Evolutionary conservation across 805 yeast genomes (phyloP), one percentile per base, ranked within the genome.

Genomic region (Crinitomyces ghanaensis): DNA sequence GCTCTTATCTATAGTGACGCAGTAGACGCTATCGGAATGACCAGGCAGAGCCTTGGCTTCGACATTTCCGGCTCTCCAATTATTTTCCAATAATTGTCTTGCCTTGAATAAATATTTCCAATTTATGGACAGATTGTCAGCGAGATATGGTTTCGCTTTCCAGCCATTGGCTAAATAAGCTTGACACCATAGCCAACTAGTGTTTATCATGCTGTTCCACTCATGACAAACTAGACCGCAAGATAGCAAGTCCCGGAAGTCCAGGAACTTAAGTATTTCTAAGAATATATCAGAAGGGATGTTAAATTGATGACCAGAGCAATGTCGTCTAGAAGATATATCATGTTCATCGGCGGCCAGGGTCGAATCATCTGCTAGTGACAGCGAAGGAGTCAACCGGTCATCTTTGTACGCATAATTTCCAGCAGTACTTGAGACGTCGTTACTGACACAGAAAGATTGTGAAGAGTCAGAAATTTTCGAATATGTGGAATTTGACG

Each of bases 11-110:
- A 77, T 80, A 50, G 81, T 84, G 30, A 85, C 66, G 42, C 94
- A 74, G 23, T 88, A 68, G 9, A 86, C 79, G 14, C 93, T 88
- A 51, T 82, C 95, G 25, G 70, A 62, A 51, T 86, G 97, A 3
- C 95, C 95, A 3, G 31, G 35, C 18, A 56, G 38, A 6, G 42
- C 36, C 15, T 25, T 36, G 4, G 50, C 37, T 12, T 29, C 26
- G 6, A 42, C 46, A 11, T 35, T 28, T 4, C 53, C 53, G 5
- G 29, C 19, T 22, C 29, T 35, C 59, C 59, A 54, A n/a, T 48
- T 39, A 20, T 34, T 33, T 16, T 42, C 58, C 18, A 54, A 41
- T 18, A 30, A 20, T 8, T 30, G 31, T 9, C 57, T 39, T 4
- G 52, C 40, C 19, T 31, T 26, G 34, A 42, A 51, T 19, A 56